Percentiles rank a stretch among this genome's conserved stretches.
phyloP scores from a whole-genome alignment of 306 rosid genomes.

The Lablab purpureus region DNA sequence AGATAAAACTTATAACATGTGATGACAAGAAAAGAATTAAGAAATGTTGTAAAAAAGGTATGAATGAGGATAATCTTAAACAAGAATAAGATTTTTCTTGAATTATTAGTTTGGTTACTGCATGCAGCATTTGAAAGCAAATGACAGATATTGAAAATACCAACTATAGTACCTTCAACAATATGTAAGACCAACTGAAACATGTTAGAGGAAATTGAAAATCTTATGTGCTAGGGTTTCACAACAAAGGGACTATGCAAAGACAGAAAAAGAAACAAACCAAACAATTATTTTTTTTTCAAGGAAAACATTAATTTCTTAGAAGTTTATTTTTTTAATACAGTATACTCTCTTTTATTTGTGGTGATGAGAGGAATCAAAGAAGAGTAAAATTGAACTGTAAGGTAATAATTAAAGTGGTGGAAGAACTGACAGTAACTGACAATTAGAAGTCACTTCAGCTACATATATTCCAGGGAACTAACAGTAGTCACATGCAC shows the following conservation, averaged over 20 bases:
- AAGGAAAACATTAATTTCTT: neutral
- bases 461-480: constrained; percentile 54
- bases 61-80: neutral
- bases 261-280: constrained; percentile 24
- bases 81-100: neutral
- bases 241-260: constrained; percentile 24
- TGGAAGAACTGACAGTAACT: constrained; percentile 49
- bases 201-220: constrained; percentile 20
- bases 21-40: neutral
- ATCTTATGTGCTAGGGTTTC: constrained; percentile 41
- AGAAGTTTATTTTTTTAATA: neutral
- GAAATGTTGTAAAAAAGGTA: neutral
- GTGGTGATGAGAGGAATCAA: constrained; percentile 10
- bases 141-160: constrained; percentile 24
- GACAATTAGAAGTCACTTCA: constrained; percentile 68
- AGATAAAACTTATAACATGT: neutral
- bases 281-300: neutral
- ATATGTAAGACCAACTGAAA: constrained; percentile 5
- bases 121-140: constrained; percentile 23
- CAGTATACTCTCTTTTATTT: neutral
- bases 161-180: neutral
- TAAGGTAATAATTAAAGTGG: constrained; percentile 39
- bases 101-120: neutral
- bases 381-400: constrained; percentile 40
- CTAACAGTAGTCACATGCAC: constrained; percentile 47